Evolutionary conservation across 192 early-diverging fungal genomes (phyloP).

Genomic region (Backusella parvicylindrica): DNA sequence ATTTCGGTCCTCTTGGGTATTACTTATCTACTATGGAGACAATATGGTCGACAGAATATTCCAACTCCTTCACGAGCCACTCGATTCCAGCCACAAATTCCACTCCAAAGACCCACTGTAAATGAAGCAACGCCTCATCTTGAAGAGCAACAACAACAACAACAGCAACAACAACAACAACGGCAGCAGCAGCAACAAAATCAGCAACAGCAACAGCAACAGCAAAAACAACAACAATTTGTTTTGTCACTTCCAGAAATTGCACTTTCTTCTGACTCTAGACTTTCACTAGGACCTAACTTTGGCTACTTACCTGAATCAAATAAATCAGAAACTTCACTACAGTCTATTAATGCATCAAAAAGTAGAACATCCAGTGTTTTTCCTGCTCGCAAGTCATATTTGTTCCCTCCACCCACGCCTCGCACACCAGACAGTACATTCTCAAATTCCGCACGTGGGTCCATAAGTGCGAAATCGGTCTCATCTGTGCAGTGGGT

Average conservation of each 20-base stretch:
- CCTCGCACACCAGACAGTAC: neutral
- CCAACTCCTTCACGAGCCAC: neutral
- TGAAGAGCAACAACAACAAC: neutral
- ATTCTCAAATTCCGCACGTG: neutral
- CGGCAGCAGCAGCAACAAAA: neutral
- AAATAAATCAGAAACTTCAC: neutral
- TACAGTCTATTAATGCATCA: neutral
- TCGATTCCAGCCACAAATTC: neutral
- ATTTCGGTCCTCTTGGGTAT: neutral
- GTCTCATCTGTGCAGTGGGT: slow-evolving; percentile 12
- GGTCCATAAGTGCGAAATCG: neutral
- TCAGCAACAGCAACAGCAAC: neutral
- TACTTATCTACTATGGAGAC: neutral
- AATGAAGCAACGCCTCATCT: neutral
- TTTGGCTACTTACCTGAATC: neutral
- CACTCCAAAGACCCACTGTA: neutral
- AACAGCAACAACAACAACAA: neutral
- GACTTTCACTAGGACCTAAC: neutral
- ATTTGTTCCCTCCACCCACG: neutral
- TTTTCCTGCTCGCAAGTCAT: neutral
- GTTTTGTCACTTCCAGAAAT: neutral
- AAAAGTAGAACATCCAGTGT: neutral
- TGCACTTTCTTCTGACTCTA: neutral
- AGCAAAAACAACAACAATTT: too few relatives aligned
- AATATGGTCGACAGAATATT: neutral